Evolutionary conservation across 2,329 filamentous ascomycete species (phyloP).

Genomic region (Daldinia sp.): DNA sequence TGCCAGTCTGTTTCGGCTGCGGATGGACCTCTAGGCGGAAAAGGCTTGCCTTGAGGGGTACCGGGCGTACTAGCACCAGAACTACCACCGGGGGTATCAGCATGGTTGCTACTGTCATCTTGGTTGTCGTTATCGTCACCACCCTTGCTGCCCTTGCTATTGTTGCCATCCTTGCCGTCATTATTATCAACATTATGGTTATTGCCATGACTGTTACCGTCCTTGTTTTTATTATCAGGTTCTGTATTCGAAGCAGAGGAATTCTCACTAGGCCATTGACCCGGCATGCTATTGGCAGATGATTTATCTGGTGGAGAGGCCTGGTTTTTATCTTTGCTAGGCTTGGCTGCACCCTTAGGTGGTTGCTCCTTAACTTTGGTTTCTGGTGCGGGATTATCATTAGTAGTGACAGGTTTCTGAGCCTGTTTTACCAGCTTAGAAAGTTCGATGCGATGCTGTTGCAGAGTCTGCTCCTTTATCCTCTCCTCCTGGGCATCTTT

Average conservation of each 20-base stretch:
- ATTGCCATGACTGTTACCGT: neutral
- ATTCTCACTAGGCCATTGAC: slow-evolving; percentile 14
- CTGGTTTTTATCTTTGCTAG: neutral
- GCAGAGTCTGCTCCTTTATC: slow-evolving; percentile 28
- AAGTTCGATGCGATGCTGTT: slow-evolving; percentile 29
- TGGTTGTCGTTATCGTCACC: neutral
- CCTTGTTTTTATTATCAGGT: neutral
- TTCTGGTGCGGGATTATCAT: neutral
- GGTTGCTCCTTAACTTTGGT: neutral
- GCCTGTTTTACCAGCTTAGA: slow-evolving; percentile 25
- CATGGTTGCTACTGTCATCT: neutral
- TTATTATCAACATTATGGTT: neutral
- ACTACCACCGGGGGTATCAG: neutral
- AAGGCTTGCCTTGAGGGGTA: slow-evolving; percentile 5
- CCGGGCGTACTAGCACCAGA: slow-evolving; percentile 13
- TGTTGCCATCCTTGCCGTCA: neutral
- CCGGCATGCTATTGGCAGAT: neutral
- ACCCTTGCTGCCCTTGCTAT: neutral
- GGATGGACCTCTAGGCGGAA: slow-evolving; percentile 17
- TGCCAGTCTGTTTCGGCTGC: slow-evolving; percentile 62
- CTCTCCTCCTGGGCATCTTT: slow-evolving; percentile 34
- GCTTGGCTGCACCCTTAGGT: neutral
- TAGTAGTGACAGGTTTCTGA: slow-evolving; percentile 7
- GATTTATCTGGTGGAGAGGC: neutral
- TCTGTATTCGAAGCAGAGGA: neutral